Evolutionary conservation across 805 yeast genomes (phyloP).

Genomic region (Saccharomyces mikatae): DNA sequence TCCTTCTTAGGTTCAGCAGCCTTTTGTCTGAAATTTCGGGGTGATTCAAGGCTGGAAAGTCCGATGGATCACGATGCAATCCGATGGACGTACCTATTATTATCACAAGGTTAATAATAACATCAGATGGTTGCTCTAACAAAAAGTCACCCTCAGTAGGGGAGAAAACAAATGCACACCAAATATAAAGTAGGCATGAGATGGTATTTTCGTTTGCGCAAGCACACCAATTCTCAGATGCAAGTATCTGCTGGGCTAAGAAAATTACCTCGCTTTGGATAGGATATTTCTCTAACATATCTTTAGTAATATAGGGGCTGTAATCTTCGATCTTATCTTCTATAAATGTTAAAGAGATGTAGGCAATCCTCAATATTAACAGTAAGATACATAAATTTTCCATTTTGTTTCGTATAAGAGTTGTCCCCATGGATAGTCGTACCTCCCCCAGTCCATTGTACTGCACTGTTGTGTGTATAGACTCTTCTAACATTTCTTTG

Average conservation of each 20-base stretch:
- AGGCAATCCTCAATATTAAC: conserved; percentile 14
- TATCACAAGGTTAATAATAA: conserved; percentile 12
- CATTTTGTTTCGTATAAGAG: conserved; percentile 14
- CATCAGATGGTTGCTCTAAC: conserved; percentile 19
- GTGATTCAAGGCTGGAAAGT: conserved; percentile 9
- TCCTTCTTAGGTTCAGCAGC: conserved; percentile 13
- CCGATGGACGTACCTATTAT: conserved; percentile 20
- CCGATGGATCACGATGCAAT: conserved; percentile 18
- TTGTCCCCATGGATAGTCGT: conserved; percentile 11
- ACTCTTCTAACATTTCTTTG: conserved; percentile 12
- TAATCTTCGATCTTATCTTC: conserved; percentile 5
- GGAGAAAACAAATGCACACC: conserved; percentile 18
- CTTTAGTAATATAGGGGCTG: conserved; percentile 4
- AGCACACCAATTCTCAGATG: conserved; percentile 14
- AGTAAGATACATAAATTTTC: conserved; percentile 13
- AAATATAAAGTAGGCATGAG: conserved; percentile 15
- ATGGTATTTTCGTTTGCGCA: conserved; percentile 19
- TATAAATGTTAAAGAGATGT: conserved; percentile 9
- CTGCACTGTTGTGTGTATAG: conserved; percentile 10
- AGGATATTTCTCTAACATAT: conserved; percentile 9
- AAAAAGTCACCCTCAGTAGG: conserved; percentile 22
- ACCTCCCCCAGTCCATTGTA: conserved; percentile 8
- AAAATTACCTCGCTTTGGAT: conserved; percentile 11
- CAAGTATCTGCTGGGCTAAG: conserved; percentile 14
- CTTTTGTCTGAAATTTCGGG: conserved; percentile 6